Conservation (phyloP, 306 rosid species). For the Rosa rugosa region DNA sequence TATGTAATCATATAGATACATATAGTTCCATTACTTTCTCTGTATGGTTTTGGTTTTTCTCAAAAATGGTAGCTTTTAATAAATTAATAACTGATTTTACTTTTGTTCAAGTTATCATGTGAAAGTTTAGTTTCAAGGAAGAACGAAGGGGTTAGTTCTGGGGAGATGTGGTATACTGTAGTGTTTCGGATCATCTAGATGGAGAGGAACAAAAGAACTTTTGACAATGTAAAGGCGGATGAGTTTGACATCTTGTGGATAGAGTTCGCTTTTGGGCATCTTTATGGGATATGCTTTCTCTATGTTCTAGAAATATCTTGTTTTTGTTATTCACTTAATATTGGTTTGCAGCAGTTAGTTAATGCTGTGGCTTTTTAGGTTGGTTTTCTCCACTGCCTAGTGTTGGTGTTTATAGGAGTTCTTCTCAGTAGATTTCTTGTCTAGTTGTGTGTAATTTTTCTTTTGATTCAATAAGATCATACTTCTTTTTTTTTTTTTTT, state of each 20-base stretch:
- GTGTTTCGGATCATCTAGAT: too few relatives aligned
- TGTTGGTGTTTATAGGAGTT: not conserved
- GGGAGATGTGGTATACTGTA: too few relatives aligned
- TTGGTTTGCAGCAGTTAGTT: not conserved
- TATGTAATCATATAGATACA: not conserved
- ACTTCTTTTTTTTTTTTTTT: not conserved
- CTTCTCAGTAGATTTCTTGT: not conserved
- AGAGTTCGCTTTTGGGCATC: too few relatives aligned
- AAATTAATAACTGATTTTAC: too few relatives aligned
- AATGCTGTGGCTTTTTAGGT: not conserved
- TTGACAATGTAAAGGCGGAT: too few relatives aligned
- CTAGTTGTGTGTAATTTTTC: not conserved
- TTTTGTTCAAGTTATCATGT: too few relatives aligned
- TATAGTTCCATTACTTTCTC: not conserved
- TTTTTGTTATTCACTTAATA: not conserved
- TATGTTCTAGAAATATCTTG: too few relatives aligned
- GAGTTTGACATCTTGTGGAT: too few relatives aligned
- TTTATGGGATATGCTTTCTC: too few relatives aligned
- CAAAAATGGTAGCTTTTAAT: not conserved
- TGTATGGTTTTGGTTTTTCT: not conserved
- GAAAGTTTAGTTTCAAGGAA: too few relatives aligned
- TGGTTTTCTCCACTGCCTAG: not conserved
- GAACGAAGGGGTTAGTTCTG: too few relatives aligned
- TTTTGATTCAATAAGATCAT: not conserved
- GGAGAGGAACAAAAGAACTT: too few relatives aligned